Percentiles rank a stretch among this genome's conserved stretches.
Evolutionary conservation across 2,329 filamentous ascomycete genomes (phyloP).

Genomic region (Rhynchosporium graminicola): DNA sequence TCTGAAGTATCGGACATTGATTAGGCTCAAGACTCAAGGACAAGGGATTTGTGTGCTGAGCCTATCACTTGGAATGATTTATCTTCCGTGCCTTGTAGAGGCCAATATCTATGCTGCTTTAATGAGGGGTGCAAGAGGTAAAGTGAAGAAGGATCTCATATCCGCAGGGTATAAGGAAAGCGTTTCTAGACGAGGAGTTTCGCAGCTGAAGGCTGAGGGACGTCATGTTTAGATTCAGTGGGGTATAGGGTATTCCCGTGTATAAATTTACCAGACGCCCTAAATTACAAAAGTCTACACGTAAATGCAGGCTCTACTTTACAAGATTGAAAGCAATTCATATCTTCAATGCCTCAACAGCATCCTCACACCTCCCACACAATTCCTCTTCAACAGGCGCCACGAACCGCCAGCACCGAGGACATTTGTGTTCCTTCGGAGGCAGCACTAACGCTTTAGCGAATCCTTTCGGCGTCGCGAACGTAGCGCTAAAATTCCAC

Average conservation of each 20-base stretch:
- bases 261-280: conserved; percentile 12
- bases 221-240: no score
- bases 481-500: conserved; percentile 45
- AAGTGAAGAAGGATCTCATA: no score
- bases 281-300: neutral
- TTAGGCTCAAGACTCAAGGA: no score
- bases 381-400: conserved; percentile 65
- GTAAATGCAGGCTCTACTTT: neutral
- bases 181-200: no score
- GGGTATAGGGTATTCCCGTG: conserved; percentile 15
- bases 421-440: conserved; percentile 68
- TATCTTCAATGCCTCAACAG: conserved; percentile 48
- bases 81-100: no score
- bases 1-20: no score
- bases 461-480: conserved; percentile 32
- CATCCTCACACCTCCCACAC: conserved; percentile 72
- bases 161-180: no score
- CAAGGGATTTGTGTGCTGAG: no score
- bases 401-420: conserved; percentile 85
- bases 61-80: no score
- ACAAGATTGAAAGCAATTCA: neutral
- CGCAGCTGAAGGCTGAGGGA: no score
- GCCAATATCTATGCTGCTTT: no score
- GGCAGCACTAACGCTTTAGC: conserved; percentile 41
- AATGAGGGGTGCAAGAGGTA: no score